These are phyloP conservation scores for Solanum gandarillasii DNA, from an alignment of 257 asterid genomes.

Conservation along the genomic window DNA sequence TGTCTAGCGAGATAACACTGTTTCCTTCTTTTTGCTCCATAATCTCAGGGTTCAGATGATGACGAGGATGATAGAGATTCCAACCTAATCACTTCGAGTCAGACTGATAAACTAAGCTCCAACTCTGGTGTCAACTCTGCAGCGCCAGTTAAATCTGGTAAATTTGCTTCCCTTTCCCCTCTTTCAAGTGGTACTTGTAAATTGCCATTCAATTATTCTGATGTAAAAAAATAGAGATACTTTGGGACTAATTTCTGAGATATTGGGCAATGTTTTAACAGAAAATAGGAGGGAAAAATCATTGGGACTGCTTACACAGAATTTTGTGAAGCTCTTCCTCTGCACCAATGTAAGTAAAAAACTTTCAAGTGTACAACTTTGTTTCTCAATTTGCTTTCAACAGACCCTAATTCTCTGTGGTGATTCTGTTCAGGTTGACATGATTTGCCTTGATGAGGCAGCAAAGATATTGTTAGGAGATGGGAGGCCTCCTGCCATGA, in stretches of 20 bases:
- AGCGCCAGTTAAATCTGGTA: slow-evolving; percentile 33
- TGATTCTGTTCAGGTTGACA: slow-evolving; percentile 44
- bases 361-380: neutral
- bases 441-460: slow-evolving; percentile 94
- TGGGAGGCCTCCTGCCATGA: slow-evolving; percentile 77
- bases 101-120: slow-evolving; percentile 38
- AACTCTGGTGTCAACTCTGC: slow-evolving; percentile 26
- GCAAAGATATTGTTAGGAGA: slow-evolving; percentile 86
- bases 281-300: slow-evolving; percentile 93
- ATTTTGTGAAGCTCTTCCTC: slow-evolving; percentile 85
- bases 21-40: neutral
- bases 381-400: neutral
- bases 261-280: slow-evolving; percentile 7
- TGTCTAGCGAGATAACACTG: neutral
- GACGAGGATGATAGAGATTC: slow-evolving; percentile 64
- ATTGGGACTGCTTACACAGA: slow-evolving; percentile 89
- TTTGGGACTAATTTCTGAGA: neutral
- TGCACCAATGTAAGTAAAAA: slow-evolving; percentile 65
- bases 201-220: neutral
- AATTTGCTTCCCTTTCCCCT: neutral
- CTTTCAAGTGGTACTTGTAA: neutral
- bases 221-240: neutral
- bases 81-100: slow-evolving; percentile 30
- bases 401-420: neutral
- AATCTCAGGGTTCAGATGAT: slow-evolving; percentile 63